Conservation (phyloP, 2,329 filamentous ascomycete species). For the Aspergillus tanneri region DNA sequence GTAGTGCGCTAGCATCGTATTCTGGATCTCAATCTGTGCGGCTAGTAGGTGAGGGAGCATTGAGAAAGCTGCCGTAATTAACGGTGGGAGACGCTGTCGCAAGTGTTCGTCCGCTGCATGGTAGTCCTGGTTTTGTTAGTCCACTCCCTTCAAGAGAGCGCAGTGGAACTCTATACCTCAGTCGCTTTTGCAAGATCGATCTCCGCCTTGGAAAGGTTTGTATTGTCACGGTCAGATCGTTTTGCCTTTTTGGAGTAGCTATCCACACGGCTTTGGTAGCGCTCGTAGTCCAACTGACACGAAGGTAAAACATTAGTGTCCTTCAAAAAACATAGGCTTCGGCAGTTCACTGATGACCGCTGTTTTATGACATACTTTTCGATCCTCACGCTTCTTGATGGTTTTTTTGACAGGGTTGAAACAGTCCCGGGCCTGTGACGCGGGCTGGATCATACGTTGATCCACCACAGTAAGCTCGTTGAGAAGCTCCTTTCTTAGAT, state of each 20-base stretch:
- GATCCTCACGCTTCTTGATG: constrained; percentile 82
- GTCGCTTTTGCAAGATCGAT: constrained; percentile 64
- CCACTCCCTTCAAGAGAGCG: background rate
- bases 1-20: constrained; percentile 71
- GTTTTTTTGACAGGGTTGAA: constrained; percentile 74
- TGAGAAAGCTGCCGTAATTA: constrained; percentile 69
- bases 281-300: constrained; percentile 71
- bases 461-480: constrained; percentile 72
- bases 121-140: constrained; percentile 58
- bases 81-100: constrained; percentile 66
- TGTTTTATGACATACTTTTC: constrained; percentile 57
- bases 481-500: constrained; percentile 68
- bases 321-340: background rate
- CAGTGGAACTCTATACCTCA: constrained; percentile 50
- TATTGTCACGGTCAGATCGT: constrained; percentile 71
- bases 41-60: constrained; percentile 71
- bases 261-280: constrained; percentile 69
- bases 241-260: constrained; percentile 68
- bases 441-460: constrained; percentile 66
- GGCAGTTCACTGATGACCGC: background rate
- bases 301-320: constrained; percentile 1
- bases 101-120: constrained; percentile 72
- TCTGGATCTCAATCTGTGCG: constrained; percentile 72
- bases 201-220: constrained; percentile 68
- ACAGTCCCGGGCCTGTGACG: constrained; percentile 65